Conservation (phyloP, 2,329 filamentous ascomycete species). For the Zasmidium angulare region DNA sequence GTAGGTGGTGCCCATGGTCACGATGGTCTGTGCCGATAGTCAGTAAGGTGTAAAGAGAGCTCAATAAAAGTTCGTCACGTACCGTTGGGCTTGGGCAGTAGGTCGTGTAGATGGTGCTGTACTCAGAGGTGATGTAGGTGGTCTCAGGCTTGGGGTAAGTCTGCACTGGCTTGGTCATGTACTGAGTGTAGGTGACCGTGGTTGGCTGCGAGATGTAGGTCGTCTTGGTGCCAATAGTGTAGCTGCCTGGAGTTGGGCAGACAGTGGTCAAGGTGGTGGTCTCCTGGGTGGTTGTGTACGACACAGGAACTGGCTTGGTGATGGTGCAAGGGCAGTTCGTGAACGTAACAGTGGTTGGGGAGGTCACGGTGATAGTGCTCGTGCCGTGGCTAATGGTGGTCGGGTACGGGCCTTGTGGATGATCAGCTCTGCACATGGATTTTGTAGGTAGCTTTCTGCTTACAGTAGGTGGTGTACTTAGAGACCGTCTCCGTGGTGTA, state of each 20-base stretch:
- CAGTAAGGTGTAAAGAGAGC: background rate
- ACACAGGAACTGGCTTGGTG: background rate
- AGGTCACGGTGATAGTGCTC: background rate
- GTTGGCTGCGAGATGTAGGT: background rate
- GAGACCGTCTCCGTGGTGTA: background rate
- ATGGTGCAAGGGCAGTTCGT: background rate
- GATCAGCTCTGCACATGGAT: background rate
- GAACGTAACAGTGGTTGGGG: background rate
- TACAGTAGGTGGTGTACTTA: background rate
- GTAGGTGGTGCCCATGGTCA: background rate
- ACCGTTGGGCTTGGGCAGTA: background rate
- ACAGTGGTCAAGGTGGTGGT: background rate
- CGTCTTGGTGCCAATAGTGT: no score
- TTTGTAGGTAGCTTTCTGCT: background rate
- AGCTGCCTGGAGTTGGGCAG: background rate
- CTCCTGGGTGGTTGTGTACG: background rate
- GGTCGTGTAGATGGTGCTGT: background rate
- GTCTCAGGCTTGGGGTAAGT: background rate
- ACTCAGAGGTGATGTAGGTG: background rate
- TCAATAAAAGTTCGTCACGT: background rate
- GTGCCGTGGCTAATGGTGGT: background rate
- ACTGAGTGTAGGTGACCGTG: background rate
- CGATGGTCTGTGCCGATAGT: background rate
- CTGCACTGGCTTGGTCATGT: background rate
- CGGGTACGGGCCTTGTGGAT: background rate